A percentile compares a stretch with the other conserved stretches of the same genome.
Conservation (phyloP, 768 basidiomycete genomes). For the Galerina sulciceps region DNA sequence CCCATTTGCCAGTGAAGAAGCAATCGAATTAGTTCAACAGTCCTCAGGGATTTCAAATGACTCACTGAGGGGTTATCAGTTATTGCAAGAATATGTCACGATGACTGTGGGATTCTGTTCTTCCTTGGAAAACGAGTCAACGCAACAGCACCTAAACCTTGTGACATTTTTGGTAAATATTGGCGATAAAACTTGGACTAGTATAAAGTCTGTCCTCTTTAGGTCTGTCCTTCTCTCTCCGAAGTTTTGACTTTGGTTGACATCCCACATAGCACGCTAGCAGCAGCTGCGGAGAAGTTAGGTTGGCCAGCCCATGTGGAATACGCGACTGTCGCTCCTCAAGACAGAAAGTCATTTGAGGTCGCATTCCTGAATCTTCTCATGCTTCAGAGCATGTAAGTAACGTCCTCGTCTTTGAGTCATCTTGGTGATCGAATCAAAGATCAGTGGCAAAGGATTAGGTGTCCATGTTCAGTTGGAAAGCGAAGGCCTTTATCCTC, state of each 20-base stretch:
- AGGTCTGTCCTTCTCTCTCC: constrained; percentile 46
- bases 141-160: constrained; percentile 60
- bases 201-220: constrained; percentile 69
- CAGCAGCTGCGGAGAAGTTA: constrained; percentile 69
- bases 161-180: constrained; percentile 63
- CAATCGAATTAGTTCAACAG: constrained; percentile 56
- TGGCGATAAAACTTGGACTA: constrained; percentile 75
- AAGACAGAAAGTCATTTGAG: constrained; percentile 72
- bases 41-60: constrained; percentile 41
- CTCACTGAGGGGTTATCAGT: constrained; percentile 60
- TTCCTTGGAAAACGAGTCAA: constrained; percentile 47
- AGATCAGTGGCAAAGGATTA: constrained; percentile 57
- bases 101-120: constrained; percentile 50
- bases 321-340: constrained; percentile 52
- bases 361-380: constrained; percentile 77
- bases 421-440: not conserved
- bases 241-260: constrained; percentile 9
- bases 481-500: constrained; percentile 74
- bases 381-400: constrained; percentile 79
- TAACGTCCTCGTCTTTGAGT: not conserved
- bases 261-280: constrained; percentile 52
- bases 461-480: constrained; percentile 28
- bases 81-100: constrained; percentile 63
- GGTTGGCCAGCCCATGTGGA: constrained; percentile 86
- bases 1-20: constrained; percentile 51